Percentiles rank a stretch among this genome's conserved stretches.
These are phyloP conservation scores for Hysterium pulicare DNA, from an alignment of 2,329 filamentous ascomycete species.

Conservation along the genomic window DNA sequence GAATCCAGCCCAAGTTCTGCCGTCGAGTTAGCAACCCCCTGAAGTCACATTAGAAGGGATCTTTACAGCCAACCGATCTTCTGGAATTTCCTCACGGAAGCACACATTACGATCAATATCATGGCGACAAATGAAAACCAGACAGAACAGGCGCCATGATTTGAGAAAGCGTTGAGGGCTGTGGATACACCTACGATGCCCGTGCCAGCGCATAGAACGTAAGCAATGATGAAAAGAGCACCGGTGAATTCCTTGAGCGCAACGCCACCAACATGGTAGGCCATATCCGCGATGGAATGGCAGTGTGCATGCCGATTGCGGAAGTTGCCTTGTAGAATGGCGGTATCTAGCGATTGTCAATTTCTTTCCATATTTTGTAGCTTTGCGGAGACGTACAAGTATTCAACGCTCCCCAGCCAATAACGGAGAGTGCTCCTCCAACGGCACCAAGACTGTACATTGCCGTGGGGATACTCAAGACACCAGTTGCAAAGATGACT, in stretches of 20 bases:
- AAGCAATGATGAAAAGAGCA: conserved; percentile 56
- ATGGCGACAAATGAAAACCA: conserved; percentile 56
- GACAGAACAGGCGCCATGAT: conserved; percentile 58
- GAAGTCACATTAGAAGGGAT: neutral
- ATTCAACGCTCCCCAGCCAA: conserved; percentile 49
- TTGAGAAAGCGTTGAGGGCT: conserved; percentile 58
- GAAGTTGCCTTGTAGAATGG: conserved; percentile 51
- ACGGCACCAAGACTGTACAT: conserved; percentile 49
- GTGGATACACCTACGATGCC: conserved; percentile 60
- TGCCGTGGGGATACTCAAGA: conserved; percentile 48
- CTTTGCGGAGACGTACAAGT: conserved; percentile 32
- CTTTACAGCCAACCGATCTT: conserved; percentile 61
- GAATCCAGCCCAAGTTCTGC: conserved; percentile 62
- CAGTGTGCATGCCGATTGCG: conserved; percentile 50
- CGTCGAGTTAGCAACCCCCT: too few species aligned
- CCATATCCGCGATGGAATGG: conserved; percentile 58
- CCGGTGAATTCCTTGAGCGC: conserved; percentile 54
- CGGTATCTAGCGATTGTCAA: conserved; percentile 33
- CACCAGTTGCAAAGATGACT: conserved; percentile 50
- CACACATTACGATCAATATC: conserved; percentile 47
- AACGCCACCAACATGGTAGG: conserved; percentile 52
- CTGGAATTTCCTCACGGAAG: conserved; percentile 57
- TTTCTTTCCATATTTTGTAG: neutral
- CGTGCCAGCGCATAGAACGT: conserved; percentile 54
- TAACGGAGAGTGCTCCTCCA: conserved; percentile 46